phyloP scores from a whole-genome alignment of 2,329 filamentous ascomycete genomes.

The Fusarium succisae region DNA sequence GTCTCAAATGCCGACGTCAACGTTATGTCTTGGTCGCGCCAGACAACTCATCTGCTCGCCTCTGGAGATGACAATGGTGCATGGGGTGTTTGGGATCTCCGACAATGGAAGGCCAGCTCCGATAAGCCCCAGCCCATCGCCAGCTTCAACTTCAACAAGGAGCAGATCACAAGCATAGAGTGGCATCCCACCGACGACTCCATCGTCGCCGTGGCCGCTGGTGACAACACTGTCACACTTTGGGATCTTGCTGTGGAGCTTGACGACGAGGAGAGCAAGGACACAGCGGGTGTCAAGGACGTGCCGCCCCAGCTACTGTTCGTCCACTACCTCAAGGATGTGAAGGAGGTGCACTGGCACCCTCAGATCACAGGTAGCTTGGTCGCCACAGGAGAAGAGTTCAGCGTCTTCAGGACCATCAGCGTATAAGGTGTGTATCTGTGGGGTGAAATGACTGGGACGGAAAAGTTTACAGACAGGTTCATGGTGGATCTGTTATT shows the following conservation, averaged over 20 bases:
- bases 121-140: constrained; percentile 83
- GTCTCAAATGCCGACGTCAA: constrained; percentile 90
- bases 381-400: constrained; percentile 89
- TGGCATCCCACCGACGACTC: constrained; percentile 98
- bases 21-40: constrained; percentile 92
- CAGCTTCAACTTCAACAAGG: constrained; percentile 93
- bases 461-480: constrained; percentile 23
- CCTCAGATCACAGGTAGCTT: constrained; percentile 91
- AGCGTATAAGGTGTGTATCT: constrained; percentile 66
- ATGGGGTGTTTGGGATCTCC: constrained; percentile 96
- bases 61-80: constrained; percentile 92
- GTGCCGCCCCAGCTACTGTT: constrained; percentile 95
- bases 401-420: constrained; percentile 87
- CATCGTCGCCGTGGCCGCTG: constrained; percentile 90
- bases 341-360: constrained; percentile 98
- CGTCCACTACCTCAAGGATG: constrained; percentile 93
- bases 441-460: background rate
- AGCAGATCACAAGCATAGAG: constrained; percentile 94
- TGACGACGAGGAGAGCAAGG: constrained; percentile 95
- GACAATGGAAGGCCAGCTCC: constrained; percentile 81
- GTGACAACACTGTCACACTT: constrained; percentile 91
- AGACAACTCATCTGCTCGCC: constrained; percentile 88
- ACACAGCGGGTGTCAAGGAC: constrained; percentile 85
- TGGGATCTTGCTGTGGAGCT: constrained; percentile 98
- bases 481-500: constrained; percentile 28